Evolutionary conservation across 257 asterid species (phyloP), one percentile per base, ranked within the genome.

Genomic region (Nicotiana tomentosiformis): DNA sequence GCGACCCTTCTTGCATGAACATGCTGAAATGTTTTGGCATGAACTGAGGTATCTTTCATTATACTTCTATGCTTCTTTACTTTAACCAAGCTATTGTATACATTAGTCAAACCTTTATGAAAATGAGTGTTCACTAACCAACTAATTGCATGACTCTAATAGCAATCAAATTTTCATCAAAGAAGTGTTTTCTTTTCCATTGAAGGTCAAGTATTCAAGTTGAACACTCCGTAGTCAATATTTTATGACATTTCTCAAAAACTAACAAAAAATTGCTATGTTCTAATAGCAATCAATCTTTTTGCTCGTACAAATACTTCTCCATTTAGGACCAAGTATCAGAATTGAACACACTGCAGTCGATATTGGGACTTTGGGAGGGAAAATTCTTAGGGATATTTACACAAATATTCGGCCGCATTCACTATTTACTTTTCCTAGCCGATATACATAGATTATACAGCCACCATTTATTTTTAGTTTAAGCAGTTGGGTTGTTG

Each of bases 1-100:
- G 84, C 81, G 88, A 18, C 89, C 88, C 66, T 90, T 91, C 87
- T 87, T 91, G 66, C 88, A 82, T 15, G 93, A 88, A 68, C 83
- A 7, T 16, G 72, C 92, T 5, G 86, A 87, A 76, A 60, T 82
- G 55, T 91, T 91, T 83, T 90, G 93, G 95, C 93, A 91, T 77
- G 93, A 91, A 81, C 91, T 90, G 76, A 87, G 92, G 93, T 91
- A 51, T 74, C 64, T 49, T 11, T 49, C 26, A 8, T 74, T 23
- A 30, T 49, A 14, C 4, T 74, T 49, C 43, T 4, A 15, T 4
- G 0, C 4, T 10, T 49, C 39, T 23, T 72, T 46, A 49, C 14
- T 23, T 46, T 7, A 2, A 60, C 55, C 78, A 43, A 9, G 29
- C 61, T 2, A 14, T 4, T 4, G 60, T 39, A 70, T 70, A 20